Base-by-base conservation (phyloP, 2,329 filamentous ascomycete genomes). In the Trichoderma sp. region DNA sequence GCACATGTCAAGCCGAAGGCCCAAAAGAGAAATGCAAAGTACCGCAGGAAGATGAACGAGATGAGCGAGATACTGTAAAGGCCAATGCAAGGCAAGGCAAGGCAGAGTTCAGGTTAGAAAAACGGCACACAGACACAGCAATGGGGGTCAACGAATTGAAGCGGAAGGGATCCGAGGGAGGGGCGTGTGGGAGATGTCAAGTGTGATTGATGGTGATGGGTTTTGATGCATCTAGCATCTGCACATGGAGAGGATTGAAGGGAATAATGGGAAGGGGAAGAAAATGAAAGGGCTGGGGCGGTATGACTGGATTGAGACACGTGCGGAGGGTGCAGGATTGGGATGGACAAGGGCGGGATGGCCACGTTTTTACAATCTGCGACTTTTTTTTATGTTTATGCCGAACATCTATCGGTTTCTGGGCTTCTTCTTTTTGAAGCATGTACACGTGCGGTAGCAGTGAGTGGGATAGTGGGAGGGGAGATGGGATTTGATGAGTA, bases 341-440 rank as follows among this genome's bases (percentile, higher is more conserved):
- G 59, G 35, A 68, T 68, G 59, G 64, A 45, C 63, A 50, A 50
- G 38, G 16, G 35, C 35, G 38, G 24, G 35, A 62, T 35, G 69
- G 69, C 69, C 69, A 72, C 69, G 69, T 72, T 72, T 72, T 71
- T 41, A 38, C 35, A 38, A 38, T 38, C 16, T n/a, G 45, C 8
- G 45, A 50, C 45, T 50, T 31, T 14, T 21, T 18, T 8, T 21
- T 12, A n/a, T 11, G 27, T 63, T 33, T 63, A 33, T 56, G 21
- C 50, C 21, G n/a, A 14, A 11, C 50, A 56, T n/a, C 8, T 33
- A 12, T 21, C 14, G 6, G 31, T 2, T 11, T 33, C 27, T 29
- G 60, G 59, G 18, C 27, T 35, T 14, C 50, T 56, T 24, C 50
- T 56, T 24, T 56, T 14, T 14, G 21, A 2, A 14, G 14, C 0